A percentile compares a stretch with the other conserved stretches of the same genome.
These are phyloP conservation scores for Raffaelea ambrosiae DNA, from an alignment of 2,329 filamentous ascomycete genomes.

Conservation along the genomic window DNA sequence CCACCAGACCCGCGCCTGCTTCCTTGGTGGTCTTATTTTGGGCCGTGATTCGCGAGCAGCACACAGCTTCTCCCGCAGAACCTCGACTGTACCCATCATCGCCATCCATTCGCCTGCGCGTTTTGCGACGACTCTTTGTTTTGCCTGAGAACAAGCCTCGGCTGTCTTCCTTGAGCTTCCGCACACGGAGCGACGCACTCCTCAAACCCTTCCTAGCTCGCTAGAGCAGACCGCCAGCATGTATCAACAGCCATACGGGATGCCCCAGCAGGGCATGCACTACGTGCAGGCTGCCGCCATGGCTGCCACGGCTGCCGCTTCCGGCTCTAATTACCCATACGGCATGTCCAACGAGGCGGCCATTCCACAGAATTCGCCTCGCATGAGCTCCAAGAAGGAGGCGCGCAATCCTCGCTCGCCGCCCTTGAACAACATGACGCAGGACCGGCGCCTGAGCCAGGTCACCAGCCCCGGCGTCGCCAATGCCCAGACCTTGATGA, in stretches of 20 bases:
- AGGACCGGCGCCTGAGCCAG: slow-evolving; percentile 61
- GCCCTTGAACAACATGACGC: slow-evolving; percentile 55
- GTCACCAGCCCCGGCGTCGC: slow-evolving; percentile 67
- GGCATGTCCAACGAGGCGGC: slow-evolving; percentile 59
- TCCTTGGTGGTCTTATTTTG: too few species aligned
- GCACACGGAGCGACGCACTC: too few species aligned
- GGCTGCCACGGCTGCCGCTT: slow-evolving; percentile 84
- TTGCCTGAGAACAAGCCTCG: slow-evolving; percentile 36
- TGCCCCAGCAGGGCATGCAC: slow-evolving; percentile 66
- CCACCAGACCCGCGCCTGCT: too few species aligned
- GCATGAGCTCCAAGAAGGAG: slow-evolving; percentile 69
- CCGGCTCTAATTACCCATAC: slow-evolving; percentile 68
- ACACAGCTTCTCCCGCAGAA: slow-evolving; percentile 36
- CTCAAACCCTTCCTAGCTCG: slow-evolving; percentile 74
- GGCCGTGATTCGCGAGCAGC: slow-evolving; percentile 21
- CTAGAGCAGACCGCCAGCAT: slow-evolving; percentile 67
- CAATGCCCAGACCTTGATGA: slow-evolving; percentile 64
- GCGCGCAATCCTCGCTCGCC: slow-evolving; percentile 68
- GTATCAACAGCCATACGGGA: slow-evolving; percentile 71
- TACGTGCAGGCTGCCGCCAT: slow-evolving; percentile 91
- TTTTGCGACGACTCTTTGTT: too few species aligned
- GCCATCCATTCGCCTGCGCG: too few species aligned
- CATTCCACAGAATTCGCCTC: slow-evolving; percentile 64
- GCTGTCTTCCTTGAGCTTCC: not conserved
- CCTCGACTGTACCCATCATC: too few species aligned